A percentile compares a stretch with the other conserved stretches of the same genome.
These are phyloP conservation scores for Collybia mongolica DNA, from an alignment of 768 basidiomycete genomes.

Conservation along the genomic window DNA sequence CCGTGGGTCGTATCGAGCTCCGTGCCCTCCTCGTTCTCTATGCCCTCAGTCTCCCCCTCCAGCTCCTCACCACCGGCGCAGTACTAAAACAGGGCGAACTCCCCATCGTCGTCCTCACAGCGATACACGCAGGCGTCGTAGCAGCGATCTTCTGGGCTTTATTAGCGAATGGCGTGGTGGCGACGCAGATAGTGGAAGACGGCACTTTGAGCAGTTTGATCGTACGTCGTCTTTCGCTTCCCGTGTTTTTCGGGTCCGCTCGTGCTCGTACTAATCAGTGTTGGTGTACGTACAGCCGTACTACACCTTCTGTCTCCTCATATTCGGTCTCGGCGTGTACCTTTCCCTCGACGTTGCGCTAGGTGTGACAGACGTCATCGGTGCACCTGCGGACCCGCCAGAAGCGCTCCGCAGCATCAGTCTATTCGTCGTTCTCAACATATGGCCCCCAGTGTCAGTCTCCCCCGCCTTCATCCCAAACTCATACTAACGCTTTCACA, in stretches of 20 bases:
- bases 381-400: constrained; percentile 55
- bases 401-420: constrained; percentile 60
- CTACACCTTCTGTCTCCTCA: constrained; percentile 47
- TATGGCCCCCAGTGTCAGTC: constrained; percentile 55
- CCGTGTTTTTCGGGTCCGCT: constrained; percentile 1
- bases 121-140: constrained; percentile 78
- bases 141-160: constrained; percentile 79
- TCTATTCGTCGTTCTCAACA: constrained; percentile 76
- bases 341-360: constrained; percentile 83
- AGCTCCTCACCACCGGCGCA: constrained; percentile 79
- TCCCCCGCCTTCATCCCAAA: too few relatives aligned
- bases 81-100: constrained; percentile 77
- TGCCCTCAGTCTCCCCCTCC: constrained; percentile 70
- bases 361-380: constrained; percentile 59
- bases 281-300: constrained; percentile 50
- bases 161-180: constrained; percentile 73
- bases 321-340: constrained; percentile 77
- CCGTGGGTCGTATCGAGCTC: constrained; percentile 85
- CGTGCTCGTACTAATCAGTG: too few relatives aligned
- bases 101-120: constrained; percentile 64
- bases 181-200: constrained; percentile 92
- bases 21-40: constrained; percentile 65
- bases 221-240: constrained; percentile 38
- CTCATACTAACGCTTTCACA: not conserved
- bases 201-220: constrained; percentile 73